Evolutionary conservation across 306 rosid species (phyloP), one percentile per base, ranked within the genome.

Genomic region (Prunus salicina): DNA sequence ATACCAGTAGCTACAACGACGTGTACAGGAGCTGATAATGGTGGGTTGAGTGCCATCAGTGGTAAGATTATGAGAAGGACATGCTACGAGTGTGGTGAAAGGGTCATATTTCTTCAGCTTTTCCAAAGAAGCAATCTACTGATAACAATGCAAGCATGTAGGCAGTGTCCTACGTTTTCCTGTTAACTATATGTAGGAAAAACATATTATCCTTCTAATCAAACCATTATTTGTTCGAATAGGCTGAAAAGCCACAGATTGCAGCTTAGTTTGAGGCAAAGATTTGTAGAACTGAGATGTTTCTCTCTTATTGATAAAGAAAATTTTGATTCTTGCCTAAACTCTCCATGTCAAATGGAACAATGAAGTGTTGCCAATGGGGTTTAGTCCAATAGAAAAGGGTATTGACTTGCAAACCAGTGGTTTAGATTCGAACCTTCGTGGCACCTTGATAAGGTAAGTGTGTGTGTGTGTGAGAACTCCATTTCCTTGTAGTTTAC

Each of bases 11-110:
- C 87, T 11, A 1, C 46, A 56, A 30, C 77, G 25, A 12, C 52
- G 5, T 41, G 25, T 56, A 57, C 80, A 28, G 82, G 49, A 72
- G 72, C 52, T 66, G 78, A 78, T 49, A 71, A 5, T 50, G 78
- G 64, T 69, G 80, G 73, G 63, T 34, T 84, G 45, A 72, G 41
- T 74, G 34, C 87, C 56, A 51, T 24, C 69, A 86, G 84, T 72
- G 91, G 95, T 71, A 94, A 92, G 87, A 83, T 86, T 51, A 90
- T 67, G 87, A 85, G 93, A 76, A 90, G 98, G 84, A 90, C 88
- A 8, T 92, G 97, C 79, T 89, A 85, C 7, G 96, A 86, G 52
- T 95, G 97, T 71, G 92, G 95, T 69, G 91, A 90, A 95, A 95
- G 86, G 98, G 98, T 10, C 98, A 61, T 84, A 16, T 80, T 67